phyloP scores from a whole-genome alignment of 768 basidiomycete species.

The Tricholoma bakamatsutake region DNA sequence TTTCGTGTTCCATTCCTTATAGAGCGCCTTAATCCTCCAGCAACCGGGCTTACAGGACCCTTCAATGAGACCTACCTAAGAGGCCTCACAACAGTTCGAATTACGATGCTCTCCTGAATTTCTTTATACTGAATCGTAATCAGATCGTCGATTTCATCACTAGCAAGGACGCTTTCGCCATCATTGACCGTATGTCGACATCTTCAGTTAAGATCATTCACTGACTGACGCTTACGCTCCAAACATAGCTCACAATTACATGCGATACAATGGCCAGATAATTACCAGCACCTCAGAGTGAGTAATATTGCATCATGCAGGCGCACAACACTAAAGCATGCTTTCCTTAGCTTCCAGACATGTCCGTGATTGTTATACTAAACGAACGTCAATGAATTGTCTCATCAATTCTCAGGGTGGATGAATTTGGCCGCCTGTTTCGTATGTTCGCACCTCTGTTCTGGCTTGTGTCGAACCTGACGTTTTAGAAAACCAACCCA shows the following conservation, averaged over 20 bases:
- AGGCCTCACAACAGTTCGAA: conserved; percentile 39
- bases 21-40: conserved; percentile 50
- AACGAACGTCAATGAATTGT: background rate
- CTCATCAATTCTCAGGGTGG: conserved; percentile 37
- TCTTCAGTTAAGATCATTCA: background rate
- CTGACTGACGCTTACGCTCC: background rate
- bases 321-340: background rate
- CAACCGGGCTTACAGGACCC: conserved; percentile 47
- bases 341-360: conserved; percentile 36
- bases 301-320: conserved; percentile 14
- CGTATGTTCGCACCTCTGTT: conserved; percentile 26
- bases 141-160: conserved; percentile 59
- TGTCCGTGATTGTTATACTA: conserved; percentile 31
- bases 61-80: conserved; percentile 49
- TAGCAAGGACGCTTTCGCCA: conserved; percentile 48
- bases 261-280: conserved; percentile 49
- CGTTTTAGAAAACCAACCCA: conserved; percentile 35
- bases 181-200: conserved; percentile 44
- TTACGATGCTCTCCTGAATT: background rate
- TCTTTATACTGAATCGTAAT: background rate
- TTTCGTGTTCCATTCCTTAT: conserved; percentile 59
- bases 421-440: conserved; percentile 49
- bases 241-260: conserved; percentile 49
- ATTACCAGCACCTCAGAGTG: conserved; percentile 45
- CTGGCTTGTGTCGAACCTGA: background rate